A percentile compares a stretch with the other conserved stretches of the same genome.
Evolutionary conservation across 257 asterid species (phyloP).

Genomic region (Petrea volubilis): DNA sequence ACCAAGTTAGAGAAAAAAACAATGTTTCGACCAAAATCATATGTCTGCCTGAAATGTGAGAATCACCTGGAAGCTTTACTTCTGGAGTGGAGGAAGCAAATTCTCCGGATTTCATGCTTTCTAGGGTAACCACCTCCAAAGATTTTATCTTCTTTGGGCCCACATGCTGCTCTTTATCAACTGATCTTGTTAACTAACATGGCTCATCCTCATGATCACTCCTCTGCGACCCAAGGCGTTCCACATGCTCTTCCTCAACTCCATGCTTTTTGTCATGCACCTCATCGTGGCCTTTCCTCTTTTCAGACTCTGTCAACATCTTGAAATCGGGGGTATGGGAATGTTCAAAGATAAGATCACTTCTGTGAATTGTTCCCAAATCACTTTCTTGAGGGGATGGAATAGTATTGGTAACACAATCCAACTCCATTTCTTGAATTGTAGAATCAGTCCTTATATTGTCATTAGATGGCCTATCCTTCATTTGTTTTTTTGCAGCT

Average conservation of each 20-base stretch:
- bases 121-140: conserved; percentile 33
- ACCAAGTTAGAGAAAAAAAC: background rate
- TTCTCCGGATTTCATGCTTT: conserved; percentile 14
- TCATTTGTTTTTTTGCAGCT: conserved; percentile 37
- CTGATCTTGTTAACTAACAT: conserved; percentile 28
- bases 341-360: conserved; percentile 9
- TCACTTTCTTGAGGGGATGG: conserved; percentile 18
- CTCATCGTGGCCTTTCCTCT: conserved; percentile 24
- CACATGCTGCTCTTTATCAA: conserved; percentile 26
- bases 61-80: conserved; percentile 48
- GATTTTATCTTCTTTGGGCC: conserved; percentile 23
- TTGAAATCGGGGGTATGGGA: conserved; percentile 4
- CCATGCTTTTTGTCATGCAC: conserved; percentile 29
- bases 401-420: background rate
- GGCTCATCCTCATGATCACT: conserved; percentile 32
- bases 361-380: conserved; percentile 12
- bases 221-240: conserved; percentile 3
- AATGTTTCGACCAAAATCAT: background rate
- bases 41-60: conserved; percentile 17
- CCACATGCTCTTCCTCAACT: conserved; percentile 28
- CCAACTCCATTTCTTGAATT: conserved; percentile 23
- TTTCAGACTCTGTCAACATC: conserved; percentile 16
- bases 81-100: conserved; percentile 41
- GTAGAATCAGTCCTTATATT: background rate
- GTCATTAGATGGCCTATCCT: conserved; percentile 30